Percentiles rank a stretch among this genome's conserved stretches.
These are phyloP conservation scores for Podospora didyma DNA, from an alignment of 495 filamentous ascomycete genomes.

Conservation along the genomic window DNA sequence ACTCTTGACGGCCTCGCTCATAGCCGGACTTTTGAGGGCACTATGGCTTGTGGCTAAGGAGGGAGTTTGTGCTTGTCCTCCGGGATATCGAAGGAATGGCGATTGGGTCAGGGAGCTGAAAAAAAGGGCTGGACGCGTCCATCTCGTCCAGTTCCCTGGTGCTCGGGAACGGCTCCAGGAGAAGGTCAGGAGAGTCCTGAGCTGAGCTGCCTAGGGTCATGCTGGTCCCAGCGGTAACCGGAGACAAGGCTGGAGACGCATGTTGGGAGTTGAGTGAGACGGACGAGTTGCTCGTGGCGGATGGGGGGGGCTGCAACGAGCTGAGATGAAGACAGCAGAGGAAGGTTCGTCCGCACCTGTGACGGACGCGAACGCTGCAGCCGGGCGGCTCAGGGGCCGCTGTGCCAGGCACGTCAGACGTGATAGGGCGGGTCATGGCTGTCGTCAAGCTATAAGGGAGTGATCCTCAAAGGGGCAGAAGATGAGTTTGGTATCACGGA, in stretches of 20 bases:
- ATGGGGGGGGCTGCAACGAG: slow-evolving; percentile 31
- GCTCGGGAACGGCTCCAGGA: slow-evolving; percentile 25
- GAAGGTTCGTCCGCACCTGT: slow-evolving; percentile 37
- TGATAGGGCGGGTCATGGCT: background rate
- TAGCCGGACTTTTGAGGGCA: slow-evolving; percentile 26
- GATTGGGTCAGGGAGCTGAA: slow-evolving; percentile 43
- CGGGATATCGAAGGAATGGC: slow-evolving; percentile 23
- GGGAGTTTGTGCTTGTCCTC: slow-evolving; percentile 35
- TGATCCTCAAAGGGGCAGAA: slow-evolving; percentile 3
- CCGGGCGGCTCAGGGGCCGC: slow-evolving; percentile 24
- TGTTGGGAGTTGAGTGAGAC: slow-evolving; percentile 37
- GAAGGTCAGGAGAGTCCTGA: slow-evolving; percentile 41
- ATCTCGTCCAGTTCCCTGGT: slow-evolving; percentile 21
- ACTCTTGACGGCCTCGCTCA: slow-evolving; percentile 33
- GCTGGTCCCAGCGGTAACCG: slow-evolving; percentile 28
- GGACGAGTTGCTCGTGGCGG: slow-evolving; percentile 41
- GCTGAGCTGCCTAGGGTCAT: slow-evolving; percentile 38
- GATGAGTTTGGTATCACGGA: slow-evolving; percentile 3
- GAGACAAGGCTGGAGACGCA: slow-evolving; percentile 39
- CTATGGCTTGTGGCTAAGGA: slow-evolving; percentile 27
- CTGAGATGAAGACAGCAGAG: slow-evolving; percentile 28
- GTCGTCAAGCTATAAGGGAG: slow-evolving; percentile 3
- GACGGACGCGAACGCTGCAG: slow-evolving; percentile 35
- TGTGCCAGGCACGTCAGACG: slow-evolving; percentile 31
- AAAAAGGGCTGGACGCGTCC: slow-evolving; percentile 12